Conservation (phyloP, 2,329 filamentous ascomycete species). For the Talaromyces sp. region DNA sequence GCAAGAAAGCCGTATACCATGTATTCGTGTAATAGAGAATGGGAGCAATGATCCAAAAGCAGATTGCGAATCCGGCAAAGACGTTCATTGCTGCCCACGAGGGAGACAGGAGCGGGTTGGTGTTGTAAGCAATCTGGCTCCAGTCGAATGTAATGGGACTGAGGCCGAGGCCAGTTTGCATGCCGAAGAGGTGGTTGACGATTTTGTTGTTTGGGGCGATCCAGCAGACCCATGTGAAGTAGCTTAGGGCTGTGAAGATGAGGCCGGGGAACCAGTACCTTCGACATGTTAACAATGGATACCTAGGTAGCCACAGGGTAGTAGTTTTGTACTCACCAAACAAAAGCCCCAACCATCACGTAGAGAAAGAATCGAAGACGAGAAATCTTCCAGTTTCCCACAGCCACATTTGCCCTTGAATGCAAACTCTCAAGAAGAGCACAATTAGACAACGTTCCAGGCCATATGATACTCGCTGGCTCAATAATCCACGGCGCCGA, state of each 20-base stretch:
- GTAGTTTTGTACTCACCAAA: conserved; percentile 16
- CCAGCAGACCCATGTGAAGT: conserved; percentile 48
- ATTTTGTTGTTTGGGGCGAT: conserved; percentile 44
- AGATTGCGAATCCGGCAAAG: conserved; percentile 24
- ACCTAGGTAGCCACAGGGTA: too few species aligned
- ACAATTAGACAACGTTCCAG: conserved; percentile 34
- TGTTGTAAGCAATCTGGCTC: conserved; percentile 32
- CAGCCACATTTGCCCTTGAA: conserved; percentile 32
- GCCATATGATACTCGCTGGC: conserved; percentile 39
- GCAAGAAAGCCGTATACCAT: conserved; percentile 51
- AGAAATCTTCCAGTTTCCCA: conserved; percentile 36
- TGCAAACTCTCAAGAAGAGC: conserved; percentile 37
- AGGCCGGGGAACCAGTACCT: conserved; percentile 53
- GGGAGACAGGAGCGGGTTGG: conserved; percentile 29
- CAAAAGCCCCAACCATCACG: conserved; percentile 25
- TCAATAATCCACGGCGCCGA: conserved; percentile 34
- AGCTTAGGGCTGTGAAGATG: conserved; percentile 46
- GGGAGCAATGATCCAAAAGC: conserved; percentile 28
- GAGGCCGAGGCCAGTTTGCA: conserved; percentile 29
- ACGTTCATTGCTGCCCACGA: conserved; percentile 31
- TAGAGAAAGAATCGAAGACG: conserved; percentile 37
- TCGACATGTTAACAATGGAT: not conserved
- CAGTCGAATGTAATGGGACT: conserved; percentile 32
- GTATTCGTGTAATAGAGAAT: conserved; percentile 47
- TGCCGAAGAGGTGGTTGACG: conserved; percentile 45